A percentile compares a stretch with the other conserved stretches of the same genome.
Conservation (phyloP, 441 rosid species). For the Pelargonium fulgidum region DNA sequence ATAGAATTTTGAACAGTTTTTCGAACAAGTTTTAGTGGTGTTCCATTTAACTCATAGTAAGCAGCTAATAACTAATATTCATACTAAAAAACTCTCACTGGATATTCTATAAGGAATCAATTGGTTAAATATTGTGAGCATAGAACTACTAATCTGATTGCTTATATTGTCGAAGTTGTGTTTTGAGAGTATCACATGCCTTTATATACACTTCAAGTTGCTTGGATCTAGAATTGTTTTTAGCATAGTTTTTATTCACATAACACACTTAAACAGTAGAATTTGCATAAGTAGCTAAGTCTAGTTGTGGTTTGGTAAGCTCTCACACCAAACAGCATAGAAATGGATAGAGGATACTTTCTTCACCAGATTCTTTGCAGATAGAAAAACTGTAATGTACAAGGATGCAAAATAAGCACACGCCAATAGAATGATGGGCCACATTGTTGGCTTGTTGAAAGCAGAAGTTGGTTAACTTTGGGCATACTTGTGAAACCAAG, state of each 20-base stretch:
- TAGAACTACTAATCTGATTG: no score
- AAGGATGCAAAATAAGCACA: neutral
- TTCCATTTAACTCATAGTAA: neutral
- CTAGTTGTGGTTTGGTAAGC: no score
- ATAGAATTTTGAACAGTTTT: no score
- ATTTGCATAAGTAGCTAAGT: no score
- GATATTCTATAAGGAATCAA: no score
- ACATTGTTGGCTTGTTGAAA: neutral
- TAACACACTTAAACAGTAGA: no score
- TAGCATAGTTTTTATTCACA: neutral
- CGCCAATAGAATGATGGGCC: neutral
- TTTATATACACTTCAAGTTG: neutral
- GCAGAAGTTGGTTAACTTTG: neutral
- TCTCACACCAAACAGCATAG: no score
- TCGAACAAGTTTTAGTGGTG: neutral
- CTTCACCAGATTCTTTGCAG: no score
- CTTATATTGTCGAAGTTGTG: no score
- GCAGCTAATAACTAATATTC: neutral
- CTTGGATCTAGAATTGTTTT: neutral
- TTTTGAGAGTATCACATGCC: neutral
- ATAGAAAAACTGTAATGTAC: neutral
- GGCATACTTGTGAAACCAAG: neutral
- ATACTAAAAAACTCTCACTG: no score
- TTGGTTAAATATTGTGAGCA: no score
- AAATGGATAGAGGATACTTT: no score